Evolutionary conservation across 129 eudicot genomes (phyloP).

Genomic region (Artemisia argyi): DNA sequence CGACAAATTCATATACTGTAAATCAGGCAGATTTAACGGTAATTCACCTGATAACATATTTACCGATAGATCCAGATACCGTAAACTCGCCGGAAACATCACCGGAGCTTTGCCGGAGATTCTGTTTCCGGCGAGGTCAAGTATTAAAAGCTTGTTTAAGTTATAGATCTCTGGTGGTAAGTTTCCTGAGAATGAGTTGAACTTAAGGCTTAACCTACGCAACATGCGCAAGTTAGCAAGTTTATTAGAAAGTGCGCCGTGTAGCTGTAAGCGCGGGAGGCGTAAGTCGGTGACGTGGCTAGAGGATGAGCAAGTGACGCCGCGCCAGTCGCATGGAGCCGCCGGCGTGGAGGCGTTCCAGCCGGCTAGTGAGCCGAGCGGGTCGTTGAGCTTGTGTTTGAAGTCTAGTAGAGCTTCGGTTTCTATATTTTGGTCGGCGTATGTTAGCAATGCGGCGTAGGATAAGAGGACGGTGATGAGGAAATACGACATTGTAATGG

Average conservation of each 20-base stretch:
- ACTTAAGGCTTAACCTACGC: conserved; percentile 70
- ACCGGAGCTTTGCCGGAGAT: conserved; percentile 60
- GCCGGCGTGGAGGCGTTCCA: conserved; percentile 57
- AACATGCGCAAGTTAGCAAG: conserved; percentile 54
- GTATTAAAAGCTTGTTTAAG: conserved; percentile 36
- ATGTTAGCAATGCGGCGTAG: conserved; percentile 21
- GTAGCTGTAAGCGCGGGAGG: conserved; percentile 63
- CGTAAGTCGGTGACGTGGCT: conserved; percentile 61
- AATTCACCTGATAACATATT: conserved; percentile 59
- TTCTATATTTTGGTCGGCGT: conserved; percentile 38
- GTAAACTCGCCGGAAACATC: conserved; percentile 40
- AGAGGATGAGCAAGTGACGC: conserved; percentile 53
- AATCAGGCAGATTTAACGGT: conserved; percentile 43
- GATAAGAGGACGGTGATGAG: conserved; percentile 17
- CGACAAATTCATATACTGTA: conserved; percentile 46
- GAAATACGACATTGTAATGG: conserved; percentile 11
- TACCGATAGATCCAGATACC: conserved; percentile 53
- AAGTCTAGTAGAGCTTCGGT: conserved; percentile 54
- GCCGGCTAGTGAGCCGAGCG: conserved; percentile 48
- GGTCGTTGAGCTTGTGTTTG: conserved; percentile 53
- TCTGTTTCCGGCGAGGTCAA: conserved; percentile 60
- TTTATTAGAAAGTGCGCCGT: conserved; percentile 46
- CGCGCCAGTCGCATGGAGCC: conserved; percentile 97
- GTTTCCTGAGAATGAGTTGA: conserved; percentile 61
- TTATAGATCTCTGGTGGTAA: conserved; percentile 48